Conservation (phyloP, 805 yeast genomes). For the Candida patagonica region DNA sequence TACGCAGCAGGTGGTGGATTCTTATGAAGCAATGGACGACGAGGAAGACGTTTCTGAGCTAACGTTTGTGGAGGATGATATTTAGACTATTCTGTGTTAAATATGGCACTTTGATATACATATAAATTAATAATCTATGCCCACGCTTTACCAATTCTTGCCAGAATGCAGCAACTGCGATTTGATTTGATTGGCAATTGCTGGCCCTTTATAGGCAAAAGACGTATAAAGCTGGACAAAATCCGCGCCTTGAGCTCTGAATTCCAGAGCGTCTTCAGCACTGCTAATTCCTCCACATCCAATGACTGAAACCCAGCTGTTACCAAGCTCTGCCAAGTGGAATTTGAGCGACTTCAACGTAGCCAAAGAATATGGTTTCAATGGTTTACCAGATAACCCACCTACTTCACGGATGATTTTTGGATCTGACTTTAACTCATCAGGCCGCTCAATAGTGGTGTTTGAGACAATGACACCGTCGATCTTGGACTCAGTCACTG, state of each 20-base stretch:
- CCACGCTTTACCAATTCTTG: constrained; percentile 2
- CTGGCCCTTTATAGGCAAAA: constrained; percentile 90
- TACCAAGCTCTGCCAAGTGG: constrained; percentile 49
- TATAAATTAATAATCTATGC: background rate
- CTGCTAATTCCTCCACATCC: constrained; percentile 93
- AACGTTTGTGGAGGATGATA: too few species aligned
- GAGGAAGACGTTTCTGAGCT: too few species aligned
- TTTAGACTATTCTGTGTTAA: too few species aligned
- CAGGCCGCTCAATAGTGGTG: constrained; percentile 83
- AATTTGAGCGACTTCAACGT: constrained; percentile 67
- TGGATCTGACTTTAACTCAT: constrained; percentile 39
- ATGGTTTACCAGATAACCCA: constrained; percentile 88
- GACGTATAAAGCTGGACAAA: constrained; percentile 81
- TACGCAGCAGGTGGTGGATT: constrained; percentile 29
- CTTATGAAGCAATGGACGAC: background rate
- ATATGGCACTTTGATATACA: background rate
- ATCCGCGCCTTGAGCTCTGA: constrained; percentile 90
- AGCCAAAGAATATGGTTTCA: constrained; percentile 66
- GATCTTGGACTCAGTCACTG: constrained; percentile 66
- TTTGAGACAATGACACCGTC: constrained; percentile 92
- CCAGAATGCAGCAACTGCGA: constrained; percentile 31
- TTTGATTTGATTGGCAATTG: constrained; percentile 54
- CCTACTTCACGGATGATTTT: constrained; percentile 49
- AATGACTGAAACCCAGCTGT: constrained; percentile 53
- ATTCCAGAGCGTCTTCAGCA: constrained; percentile 85